Evolutionary conservation across 805 yeast genomes (phyloP).

Genomic region (Saccharomycopsis selenospora): DNA sequence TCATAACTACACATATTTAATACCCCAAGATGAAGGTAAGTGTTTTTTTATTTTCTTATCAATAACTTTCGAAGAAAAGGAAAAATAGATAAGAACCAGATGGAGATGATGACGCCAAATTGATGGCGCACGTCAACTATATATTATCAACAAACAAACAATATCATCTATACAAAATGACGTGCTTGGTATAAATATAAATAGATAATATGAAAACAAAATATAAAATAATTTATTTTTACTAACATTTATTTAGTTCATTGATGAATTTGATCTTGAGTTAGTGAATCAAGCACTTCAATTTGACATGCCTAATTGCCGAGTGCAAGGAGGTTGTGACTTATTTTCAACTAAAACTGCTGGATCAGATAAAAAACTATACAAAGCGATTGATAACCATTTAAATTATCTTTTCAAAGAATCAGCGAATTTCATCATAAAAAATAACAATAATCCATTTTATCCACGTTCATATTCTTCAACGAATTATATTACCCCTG

Average conservation of each 20-base stretch:
- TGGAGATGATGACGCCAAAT: no score
- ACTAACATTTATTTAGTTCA: slow-evolving; percentile 44
- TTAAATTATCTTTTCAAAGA: slow-evolving; percentile 11
- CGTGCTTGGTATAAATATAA: no score
- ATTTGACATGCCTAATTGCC: slow-evolving; percentile 69
- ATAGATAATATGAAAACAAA: no score
- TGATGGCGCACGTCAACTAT: no score
- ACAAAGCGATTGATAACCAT: slow-evolving; percentile 80
- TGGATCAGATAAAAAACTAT: slow-evolving; percentile 80
- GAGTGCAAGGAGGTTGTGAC: slow-evolving; percentile 84
- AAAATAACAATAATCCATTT: slow-evolving; percentile 15
- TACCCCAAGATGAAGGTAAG: no score
- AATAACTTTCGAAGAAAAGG: no score
- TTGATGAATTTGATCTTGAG: slow-evolving; percentile 91
- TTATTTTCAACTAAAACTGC: slow-evolving; percentile 91
- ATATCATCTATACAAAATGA: no score
- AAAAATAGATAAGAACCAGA: no score
- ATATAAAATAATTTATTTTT: not conserved
- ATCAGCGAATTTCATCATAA: slow-evolving; percentile 4
- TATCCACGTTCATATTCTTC: slow-evolving; percentile 17
- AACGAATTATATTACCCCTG: not conserved
- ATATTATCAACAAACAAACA: no score
- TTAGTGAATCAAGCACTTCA: slow-evolving; percentile 78
- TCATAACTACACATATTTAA: no score
- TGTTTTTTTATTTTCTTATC: no score